phyloP scores from a whole-genome alignment of 2,329 filamentous ascomycete genomes.

The Torrubiella hemipterigena region DNA sequence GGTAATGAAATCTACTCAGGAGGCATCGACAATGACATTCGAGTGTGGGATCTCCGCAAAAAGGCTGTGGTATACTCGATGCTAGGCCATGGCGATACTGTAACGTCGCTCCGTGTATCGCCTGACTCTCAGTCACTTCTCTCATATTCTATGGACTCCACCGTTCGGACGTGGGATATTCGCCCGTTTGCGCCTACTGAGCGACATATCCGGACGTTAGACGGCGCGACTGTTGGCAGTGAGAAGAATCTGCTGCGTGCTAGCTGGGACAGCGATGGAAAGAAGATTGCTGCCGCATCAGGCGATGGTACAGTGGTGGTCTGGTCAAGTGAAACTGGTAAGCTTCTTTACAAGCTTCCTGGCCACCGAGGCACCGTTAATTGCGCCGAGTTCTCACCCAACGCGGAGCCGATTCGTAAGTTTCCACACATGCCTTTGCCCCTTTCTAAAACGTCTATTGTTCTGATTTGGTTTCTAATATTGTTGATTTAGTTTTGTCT shows the following conservation, averaged over 20 bases:
- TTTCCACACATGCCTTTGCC: too few relatives aligned
- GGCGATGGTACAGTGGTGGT: conserved; percentile 85
- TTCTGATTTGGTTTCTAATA: too few relatives aligned
- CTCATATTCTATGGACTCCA: conserved; percentile 89
- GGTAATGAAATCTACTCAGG: conserved; percentile 93
- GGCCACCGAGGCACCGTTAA: conserved; percentile 94
- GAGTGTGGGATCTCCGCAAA: conserved; percentile 93
- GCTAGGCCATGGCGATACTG: conserved; percentile 79
- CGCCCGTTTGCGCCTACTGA: conserved; percentile 86
- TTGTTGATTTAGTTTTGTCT: conserved; percentile 57
- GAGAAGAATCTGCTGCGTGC: conserved; percentile 88
- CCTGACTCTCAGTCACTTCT: conserved; percentile 84
- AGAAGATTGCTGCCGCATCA: conserved; percentile 77
- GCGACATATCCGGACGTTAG: conserved; percentile 74
- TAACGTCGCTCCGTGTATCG: conserved; percentile 83
- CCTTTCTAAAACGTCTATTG: too few relatives aligned
- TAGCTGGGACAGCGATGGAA: conserved; percentile 79
- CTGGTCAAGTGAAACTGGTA: conserved; percentile 82
- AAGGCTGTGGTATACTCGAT: conserved; percentile 80
- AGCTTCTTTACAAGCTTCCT: conserved; percentile 86
- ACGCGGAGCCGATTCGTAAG: conserved; percentile 78
- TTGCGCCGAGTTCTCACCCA: conserved; percentile 80
- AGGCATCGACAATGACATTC: conserved; percentile 94
- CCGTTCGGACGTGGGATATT: conserved; percentile 91
- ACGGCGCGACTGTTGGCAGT: conserved; percentile 75